Evolutionary conservation across 345 rosid species (phyloP), one percentile per base, ranked within the genome.

Genomic region (Heritiera littoralis): DNA sequence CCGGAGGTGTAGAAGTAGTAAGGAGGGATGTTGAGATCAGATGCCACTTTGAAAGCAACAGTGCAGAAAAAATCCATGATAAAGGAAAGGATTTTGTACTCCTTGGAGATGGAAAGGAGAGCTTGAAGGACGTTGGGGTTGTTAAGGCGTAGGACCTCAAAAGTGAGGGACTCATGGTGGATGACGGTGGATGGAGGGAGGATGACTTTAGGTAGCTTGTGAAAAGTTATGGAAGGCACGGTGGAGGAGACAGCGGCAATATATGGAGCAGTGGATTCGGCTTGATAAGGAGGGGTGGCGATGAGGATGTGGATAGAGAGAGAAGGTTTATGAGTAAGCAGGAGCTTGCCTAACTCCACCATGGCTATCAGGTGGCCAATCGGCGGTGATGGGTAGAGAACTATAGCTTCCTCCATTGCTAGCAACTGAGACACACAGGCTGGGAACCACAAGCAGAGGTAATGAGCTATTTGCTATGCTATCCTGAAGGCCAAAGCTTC

Each of bases 311-410:
- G 88, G 79, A 92, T 77, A 15, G 83, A 83, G 79, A 89, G 85
- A 5, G 96, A 87, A 41, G 94, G 88, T 60, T 79, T 51, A 60
- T 69, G 86, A 78, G 84, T 65, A 76, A 87, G 82, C 17, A 93
- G 66, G 74, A 86, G 80, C 66, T 90, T 90, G 58, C 88, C 92
- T 0, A 92, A 84, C 85, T 93, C 98, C 65, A 93, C 89, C 94
- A 89, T 88, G 66, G 97, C 86, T 7, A 87, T 82, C 59, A 92
- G 78, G 86, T 90, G 98, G 43, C 97, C 92, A 45, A 89, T 88
- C 23, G 87, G 86, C 35, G 97, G 92, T 4, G 90, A 54, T 28
- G 97, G 94, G 76, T 87, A 89, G 17, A 93, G 75, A 67, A 93
- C 90, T 45, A 93, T 58, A 3, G 89, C 85, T 9, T 84, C 82